Evolutionary conservation across 108 stramenopile species (phyloP), one percentile per base, ranked within the genome.

Genomic region (Nitzschia putrida): DNA sequence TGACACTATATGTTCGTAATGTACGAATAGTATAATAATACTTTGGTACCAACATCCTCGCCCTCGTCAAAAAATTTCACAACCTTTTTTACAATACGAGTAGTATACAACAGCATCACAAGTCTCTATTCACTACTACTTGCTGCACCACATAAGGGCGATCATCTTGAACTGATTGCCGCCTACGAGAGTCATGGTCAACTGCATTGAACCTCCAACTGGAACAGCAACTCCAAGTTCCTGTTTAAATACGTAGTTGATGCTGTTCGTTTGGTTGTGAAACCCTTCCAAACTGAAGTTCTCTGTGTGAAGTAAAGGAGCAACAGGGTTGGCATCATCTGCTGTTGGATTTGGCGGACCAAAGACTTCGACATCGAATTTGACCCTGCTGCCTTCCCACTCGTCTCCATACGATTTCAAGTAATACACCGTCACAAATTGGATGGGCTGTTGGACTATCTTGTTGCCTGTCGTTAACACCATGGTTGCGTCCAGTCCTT

Each of bases 371-470:
- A 66, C 12, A 80, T 56, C 57, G 79, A 47, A 78, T 69, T 57
- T 68, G 65, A 14, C 80, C 68, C 47, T 53, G 53, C 44, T 81
- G 0, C 70, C 73, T 2, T 68, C 80, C 85, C 85, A 86, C 44
- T 75, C 71, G 9, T 73, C 78, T 26, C 85, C 85, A 45, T 86
- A 86, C 44, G 83, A 83, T 42, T 72, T 83, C 78, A 86, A 72
- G 8, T 78, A 70, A 66, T 83, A 79, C 50, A 80, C 53, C 8
- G 78, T 77, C 50, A 83, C 41, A n/a, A 66, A 49, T 18, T 18
- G 47, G 18, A 49, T 49, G 6, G 47, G 47, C 18, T 49, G 47
- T 18, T 49, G 14, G 14, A 18, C 47, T 34, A 3, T 1, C 6
- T 18, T 49, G 18, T 16, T 18, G 39, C 66, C 23, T 16, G 61